Evolutionary conservation across 208 protist species (phyloP).

Genomic region (Phytomonas sp.): DNA sequence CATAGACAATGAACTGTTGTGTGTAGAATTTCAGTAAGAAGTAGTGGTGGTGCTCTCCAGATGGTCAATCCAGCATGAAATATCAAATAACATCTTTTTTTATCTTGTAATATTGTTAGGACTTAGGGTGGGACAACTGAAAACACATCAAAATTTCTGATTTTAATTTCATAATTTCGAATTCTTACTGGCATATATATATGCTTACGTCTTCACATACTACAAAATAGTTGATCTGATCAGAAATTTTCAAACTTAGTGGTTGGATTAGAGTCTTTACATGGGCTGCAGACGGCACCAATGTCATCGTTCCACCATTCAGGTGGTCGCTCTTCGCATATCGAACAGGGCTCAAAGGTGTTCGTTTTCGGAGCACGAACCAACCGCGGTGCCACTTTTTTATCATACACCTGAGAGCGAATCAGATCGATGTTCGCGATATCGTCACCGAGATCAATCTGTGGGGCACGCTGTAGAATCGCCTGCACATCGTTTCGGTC

Average conservation of each 20-base stretch:
- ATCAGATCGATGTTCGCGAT: conserved; percentile 44
- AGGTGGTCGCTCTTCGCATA: conserved; percentile 59
- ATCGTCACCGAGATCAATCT: conserved; percentile 63
- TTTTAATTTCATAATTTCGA: conserved; percentile 25
- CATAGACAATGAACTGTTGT: neutral
- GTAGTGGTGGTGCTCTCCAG: neutral
- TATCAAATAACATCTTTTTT: neutral
- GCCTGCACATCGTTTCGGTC: conserved; percentile 42
- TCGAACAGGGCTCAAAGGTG: conserved; percentile 75
- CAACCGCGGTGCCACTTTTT: conserved; percentile 68
- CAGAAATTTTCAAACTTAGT: conserved; percentile 53
- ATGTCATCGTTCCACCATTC: conserved; percentile 73
- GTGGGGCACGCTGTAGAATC: conserved; percentile 53
- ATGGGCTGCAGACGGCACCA: conserved; percentile 58
- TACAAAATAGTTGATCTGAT: neutral
- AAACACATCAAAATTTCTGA: conserved; percentile 1
- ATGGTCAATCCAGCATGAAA: neutral
- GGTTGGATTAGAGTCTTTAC: conserved; percentile 38
- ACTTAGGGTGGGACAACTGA: neutral
- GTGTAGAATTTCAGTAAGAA: neutral
- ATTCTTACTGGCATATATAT: neutral
- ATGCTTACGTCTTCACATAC: neutral
- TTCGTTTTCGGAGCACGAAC: conserved; percentile 65
- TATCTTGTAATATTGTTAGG: too few species aligned
- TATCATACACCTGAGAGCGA: conserved; percentile 56